Evolutionary conservation across 2,329 filamentous ascomycete genomes (phyloP), one percentile per base, ranked within the genome.

Genomic region (Sclerotinia trifoliorum): DNA sequence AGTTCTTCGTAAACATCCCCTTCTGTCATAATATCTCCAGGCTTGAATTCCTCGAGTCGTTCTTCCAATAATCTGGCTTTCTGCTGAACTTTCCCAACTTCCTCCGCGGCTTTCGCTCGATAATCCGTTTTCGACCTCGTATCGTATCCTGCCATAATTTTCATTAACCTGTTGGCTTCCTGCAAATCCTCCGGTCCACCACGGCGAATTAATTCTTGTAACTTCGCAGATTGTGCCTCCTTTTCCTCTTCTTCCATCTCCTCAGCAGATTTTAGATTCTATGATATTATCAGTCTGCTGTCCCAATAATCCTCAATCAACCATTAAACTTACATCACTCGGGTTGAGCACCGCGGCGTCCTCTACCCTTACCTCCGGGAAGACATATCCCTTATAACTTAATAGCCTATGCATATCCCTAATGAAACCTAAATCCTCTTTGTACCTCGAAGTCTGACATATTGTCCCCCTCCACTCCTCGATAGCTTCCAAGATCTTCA

Each of bases 381-480:
- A 99, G 64, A 91, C 87, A 78, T 99, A 99, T 66, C 95, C 95
- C 81, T 99, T 99, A 83, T 97, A 97, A 78, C 93, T 94, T 75
- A 99, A 82, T 74, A 99, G 81, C 67, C 95, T 86, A 80, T 99
- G 95, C 95, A 99, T 99, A 79, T 99, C 95, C 77, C 95, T 83
- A 76, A 99, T 96, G 78, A 96, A 97, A 7, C 95, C 95, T 74
- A 99, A 78, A 77, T 99, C 95, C 77, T 98, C 94, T 83, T 95
- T 97, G 84, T 99, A 97, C 74, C 94, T 87, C 78, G 93, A 97
- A 52, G 94, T 99, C 80, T 97, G 93, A 83, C 95, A 99, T 84
- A 99, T 98, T 64, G 95, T 99, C 75, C 93, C 88, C 79, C 94
- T 88, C 95, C 95, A 99, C 86, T 99, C 95, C 81, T 98, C 95